phyloP scores from a whole-genome alignment of 768 basidiomycete genomes.

The Butyriboletus loyo region DNA sequence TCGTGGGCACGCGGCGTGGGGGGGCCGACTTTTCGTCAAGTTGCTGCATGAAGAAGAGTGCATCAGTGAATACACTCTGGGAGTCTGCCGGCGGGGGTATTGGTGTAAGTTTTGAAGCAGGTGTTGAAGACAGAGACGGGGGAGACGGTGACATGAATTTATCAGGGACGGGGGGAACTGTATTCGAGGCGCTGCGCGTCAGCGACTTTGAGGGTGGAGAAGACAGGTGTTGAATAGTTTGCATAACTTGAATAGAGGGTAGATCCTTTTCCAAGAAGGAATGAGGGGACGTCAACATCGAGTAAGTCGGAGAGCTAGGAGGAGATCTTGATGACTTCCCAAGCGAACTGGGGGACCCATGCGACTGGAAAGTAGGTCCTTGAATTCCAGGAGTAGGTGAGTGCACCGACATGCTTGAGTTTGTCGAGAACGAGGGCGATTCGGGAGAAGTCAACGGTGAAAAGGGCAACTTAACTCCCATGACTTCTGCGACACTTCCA shows the following conservation, averaged over 20 bases:
- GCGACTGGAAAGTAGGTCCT: conserved; percentile 9
- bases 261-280: conserved; percentile 32
- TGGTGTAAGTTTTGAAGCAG: conserved; percentile 26
- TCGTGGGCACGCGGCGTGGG: conserved; percentile 42
- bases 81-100: conserved; percentile 18
- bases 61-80: conserved; percentile 49
- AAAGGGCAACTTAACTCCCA: conserved; percentile 32
- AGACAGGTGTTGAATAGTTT: conserved; percentile 11
- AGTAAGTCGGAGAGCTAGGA: conserved; percentile 26
- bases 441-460: conserved; percentile 30
- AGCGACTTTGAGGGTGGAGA: conserved; percentile 12
- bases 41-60: conserved; percentile 69
- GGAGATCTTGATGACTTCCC: conserved; percentile 21
- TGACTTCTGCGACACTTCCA: conserved; percentile 22
- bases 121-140: conserved; percentile 22
- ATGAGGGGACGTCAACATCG: conserved; percentile 37
- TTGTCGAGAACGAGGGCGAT: conserved; percentile 30
- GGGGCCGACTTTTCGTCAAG: conserved; percentile 35
- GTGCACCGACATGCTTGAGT: conserved; percentile 25
- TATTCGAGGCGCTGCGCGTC: conserved; percentile 9
- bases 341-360: conserved; percentile 15
- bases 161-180: conserved; percentile 30
- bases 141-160: conserved; percentile 17
- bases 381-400: conserved; percentile 18
- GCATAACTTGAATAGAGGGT: conserved; percentile 33